Evolutionary conservation across 2,329 filamentous ascomycete species (phyloP), one percentile per base, ranked within the genome.

Genomic region (Conoideocrella luteorostrata): DNA sequence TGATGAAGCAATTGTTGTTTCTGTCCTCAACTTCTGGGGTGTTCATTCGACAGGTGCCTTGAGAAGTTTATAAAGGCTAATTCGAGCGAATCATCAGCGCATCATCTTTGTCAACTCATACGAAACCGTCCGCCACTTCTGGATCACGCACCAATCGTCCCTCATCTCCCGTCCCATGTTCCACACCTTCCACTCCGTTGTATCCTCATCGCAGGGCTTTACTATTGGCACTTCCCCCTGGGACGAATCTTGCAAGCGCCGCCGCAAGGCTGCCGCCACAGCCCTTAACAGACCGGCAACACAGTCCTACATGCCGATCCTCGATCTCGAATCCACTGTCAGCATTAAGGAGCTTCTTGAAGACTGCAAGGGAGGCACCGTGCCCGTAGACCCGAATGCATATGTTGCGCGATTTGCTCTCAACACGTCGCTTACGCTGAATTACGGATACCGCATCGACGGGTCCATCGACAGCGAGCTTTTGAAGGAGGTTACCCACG

Each of bases 201-300:
- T 89, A 3, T 88, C 85, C 2, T 79, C 74, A 26, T 86, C 83
- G 0, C 83, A 88, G 52, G 86, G 86, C 5, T 86, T 88, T 62
- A 91, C 86, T 0, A 88, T 93, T 48, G 87, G 87, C 2, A 88
- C 86, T 0, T 89, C 85, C 0, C 86, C 87, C 0, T 93, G 86
- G 83, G 85, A 90, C 49, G 86, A 88, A 40, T 87, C 81, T 2
- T 88, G 84, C 65, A 91, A 90, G 62, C 70, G 74, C 20, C 76
- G 86, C 9, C 78, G 87, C 49, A 90, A 88, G 67, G 86, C 84
- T 0, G 86, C 86, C 2, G 86, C 84, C 4, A 88, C 86, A 4
- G 86, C 87, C 0, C 71, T 91, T 18, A 90, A 90, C 59, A 75
- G 83, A 0, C 85, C 86, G 0, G 81, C 86, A 0, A 78, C 86